Conservation (phyloP, 306 rosid species). For the Medicago lupulina region DNA sequence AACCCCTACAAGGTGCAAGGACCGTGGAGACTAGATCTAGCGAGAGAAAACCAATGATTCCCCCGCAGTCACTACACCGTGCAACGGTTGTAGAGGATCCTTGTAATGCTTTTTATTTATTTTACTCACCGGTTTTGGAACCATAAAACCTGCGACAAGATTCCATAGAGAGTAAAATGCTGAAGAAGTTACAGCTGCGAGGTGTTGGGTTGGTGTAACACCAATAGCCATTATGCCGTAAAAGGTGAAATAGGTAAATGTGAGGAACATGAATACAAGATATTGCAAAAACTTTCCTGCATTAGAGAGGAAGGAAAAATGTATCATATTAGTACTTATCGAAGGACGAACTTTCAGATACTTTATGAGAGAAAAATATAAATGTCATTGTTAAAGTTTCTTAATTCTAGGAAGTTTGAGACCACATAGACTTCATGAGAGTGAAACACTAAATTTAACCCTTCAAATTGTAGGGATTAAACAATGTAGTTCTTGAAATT, state of each 20-base stretch:
- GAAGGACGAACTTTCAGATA: background rate
- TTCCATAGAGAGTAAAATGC: slow-evolving; percentile 92
- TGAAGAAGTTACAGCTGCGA: slow-evolving; percentile 76
- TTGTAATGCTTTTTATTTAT: background rate
- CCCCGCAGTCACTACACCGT: background rate
- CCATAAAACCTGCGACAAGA: slow-evolving; percentile 76
- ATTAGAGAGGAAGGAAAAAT: slow-evolving; percentile 10
- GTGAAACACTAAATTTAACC: background rate
- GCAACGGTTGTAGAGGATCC: background rate
- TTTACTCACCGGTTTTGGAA: slow-evolving; percentile 72
- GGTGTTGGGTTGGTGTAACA: slow-evolving; percentile 67
- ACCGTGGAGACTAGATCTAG: background rate
- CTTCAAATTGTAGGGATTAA: background rate
- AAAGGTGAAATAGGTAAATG: slow-evolving; percentile 83
- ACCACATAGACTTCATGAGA: background rate
- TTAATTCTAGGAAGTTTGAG: background rate
- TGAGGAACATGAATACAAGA: slow-evolving; percentile 72
- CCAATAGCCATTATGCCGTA: slow-evolving; percentile 87
- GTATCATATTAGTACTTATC: background rate
- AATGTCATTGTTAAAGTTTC: background rate
- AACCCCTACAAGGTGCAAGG: background rate
- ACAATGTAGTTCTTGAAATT: background rate
- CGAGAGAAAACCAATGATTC: background rate
- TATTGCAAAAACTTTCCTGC: slow-evolving; percentile 70
- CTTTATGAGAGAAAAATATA: slow-evolving; percentile 12